A percentile compares a stretch with the other conserved stretches of the same genome.
Evolutionary conservation across 78 protist genomes (phyloP).

Genomic region (Speleostelium caveatum): DNA sequence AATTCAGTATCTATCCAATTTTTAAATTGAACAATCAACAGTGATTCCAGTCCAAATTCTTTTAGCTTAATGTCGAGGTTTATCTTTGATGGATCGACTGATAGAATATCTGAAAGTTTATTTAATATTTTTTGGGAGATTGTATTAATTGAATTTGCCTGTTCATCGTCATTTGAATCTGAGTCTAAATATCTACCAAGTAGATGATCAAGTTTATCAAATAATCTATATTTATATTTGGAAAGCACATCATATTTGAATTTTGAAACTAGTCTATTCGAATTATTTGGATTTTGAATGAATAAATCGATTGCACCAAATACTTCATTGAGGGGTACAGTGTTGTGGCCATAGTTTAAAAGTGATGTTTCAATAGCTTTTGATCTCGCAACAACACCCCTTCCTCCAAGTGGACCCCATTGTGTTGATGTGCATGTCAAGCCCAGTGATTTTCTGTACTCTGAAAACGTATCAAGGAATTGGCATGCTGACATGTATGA

Average conservation of each 20-base stretch:
- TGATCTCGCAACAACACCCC: constrained; percentile 22
- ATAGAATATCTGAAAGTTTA: background rate
- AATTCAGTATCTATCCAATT: constrained; percentile 50
- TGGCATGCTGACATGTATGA: constrained; percentile 79
- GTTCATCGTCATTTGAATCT: no score
- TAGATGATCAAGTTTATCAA: no score
- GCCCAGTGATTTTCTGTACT: background rate
- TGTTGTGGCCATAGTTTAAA: background rate
- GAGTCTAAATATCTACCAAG: no score
- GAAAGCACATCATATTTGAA: no score
- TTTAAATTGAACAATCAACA: constrained; percentile 41
- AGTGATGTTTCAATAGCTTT: constrained; percentile 8
- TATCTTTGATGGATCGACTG: background rate
- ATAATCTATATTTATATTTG: no score
- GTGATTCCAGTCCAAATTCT: constrained; percentile 53
- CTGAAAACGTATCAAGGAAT: constrained; percentile 72
- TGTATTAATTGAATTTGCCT: no score
- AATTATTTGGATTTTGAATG: constrained; percentile 19
- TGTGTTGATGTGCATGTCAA: constrained; percentile 11
- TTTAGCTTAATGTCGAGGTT: constrained; percentile 13
- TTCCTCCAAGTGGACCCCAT: constrained; percentile 71
- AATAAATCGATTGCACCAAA: background rate
- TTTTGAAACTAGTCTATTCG: background rate
- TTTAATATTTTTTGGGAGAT: no score
- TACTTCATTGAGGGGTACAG: background rate